Evolutionary conservation across 73 alveolate species (phyloP).

Genomic region (Halteria grandinella): DNA sequence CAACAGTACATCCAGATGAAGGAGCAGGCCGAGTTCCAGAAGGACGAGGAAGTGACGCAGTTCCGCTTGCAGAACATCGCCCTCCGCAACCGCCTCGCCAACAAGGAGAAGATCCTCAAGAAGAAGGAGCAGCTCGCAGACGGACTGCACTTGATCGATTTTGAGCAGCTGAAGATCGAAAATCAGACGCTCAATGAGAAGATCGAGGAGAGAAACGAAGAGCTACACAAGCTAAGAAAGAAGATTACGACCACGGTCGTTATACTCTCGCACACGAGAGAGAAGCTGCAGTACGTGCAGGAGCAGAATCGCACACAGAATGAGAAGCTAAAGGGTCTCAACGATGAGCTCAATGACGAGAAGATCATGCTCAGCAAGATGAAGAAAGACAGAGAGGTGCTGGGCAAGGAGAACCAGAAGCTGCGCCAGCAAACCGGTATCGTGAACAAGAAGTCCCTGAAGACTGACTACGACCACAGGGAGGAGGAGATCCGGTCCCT

Average conservation of each 20-base stretch:
- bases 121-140: conserved; percentile 97
- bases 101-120: conserved; percentile 90
- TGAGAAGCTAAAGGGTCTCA: conserved; percentile 70
- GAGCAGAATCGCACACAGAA: conserved; percentile 76
- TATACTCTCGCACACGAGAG: conserved; percentile 92
- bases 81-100: conserved; percentile 86
- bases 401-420: conserved; percentile 70
- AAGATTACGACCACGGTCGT: conserved; percentile 92
- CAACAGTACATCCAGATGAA: conserved; percentile 52
- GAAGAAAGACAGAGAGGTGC: conserved; percentile 83
- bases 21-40: conserved; percentile 65
- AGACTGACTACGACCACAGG: conserved; percentile 65
- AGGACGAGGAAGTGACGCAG: conserved; percentile 74
- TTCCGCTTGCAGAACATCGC: conserved; percentile 82
- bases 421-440: conserved; percentile 88
- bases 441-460: conserved; percentile 69
- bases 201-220: conserved; percentile 98
- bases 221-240: conserved; percentile 91
- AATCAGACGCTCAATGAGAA: conserved; percentile 96
- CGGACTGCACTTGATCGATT: conserved; percentile 97
- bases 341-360: conserved; percentile 77
- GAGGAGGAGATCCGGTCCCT: conserved; percentile 60
- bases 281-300: conserved; percentile 87
- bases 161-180: conserved; percentile 95
- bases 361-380: conserved; percentile 78